Conservation (phyloP, 768 basidiomycete species). For the Trametes cingulata region DNA sequence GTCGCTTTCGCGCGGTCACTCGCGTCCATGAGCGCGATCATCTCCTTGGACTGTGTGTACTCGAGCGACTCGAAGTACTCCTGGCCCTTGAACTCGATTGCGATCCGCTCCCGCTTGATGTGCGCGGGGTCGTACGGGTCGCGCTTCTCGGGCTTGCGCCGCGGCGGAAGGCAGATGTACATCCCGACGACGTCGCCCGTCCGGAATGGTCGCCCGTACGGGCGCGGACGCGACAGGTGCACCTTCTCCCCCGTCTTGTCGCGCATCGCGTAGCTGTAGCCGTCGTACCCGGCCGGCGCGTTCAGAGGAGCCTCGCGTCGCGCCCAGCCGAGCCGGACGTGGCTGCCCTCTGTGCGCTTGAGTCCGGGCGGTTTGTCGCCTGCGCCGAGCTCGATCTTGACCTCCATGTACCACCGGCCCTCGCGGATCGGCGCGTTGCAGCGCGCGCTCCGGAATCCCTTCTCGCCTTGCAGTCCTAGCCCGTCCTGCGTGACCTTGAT, state of each 20-base stretch:
- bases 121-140: conserved; percentile 82
- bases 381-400: conserved; percentile 74
- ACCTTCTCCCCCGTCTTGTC: conserved; percentile 95
- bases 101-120: conserved; percentile 84
- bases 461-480: conserved; percentile 71
- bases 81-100: conserved; percentile 96
- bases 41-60: conserved; percentile 87
- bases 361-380: conserved; percentile 56
- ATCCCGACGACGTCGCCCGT: conserved; percentile 92
- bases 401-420: conserved; percentile 94
- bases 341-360: conserved; percentile 62
- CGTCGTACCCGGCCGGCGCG: conserved; percentile 90
- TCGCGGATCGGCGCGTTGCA: conserved; percentile 87
- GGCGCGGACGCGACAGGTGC: conserved; percentile 74
- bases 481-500: conserved; percentile 81
- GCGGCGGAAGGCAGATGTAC: conserved; percentile 87
- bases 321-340: conserved; percentile 91
- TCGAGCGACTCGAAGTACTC: conserved; percentile 95
- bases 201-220: conserved; percentile 73
- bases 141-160: conserved; percentile 53
- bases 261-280: conserved; percentile 88
- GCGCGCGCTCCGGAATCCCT: conserved; percentile 88
- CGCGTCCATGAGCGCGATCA: conserved; percentile 83
- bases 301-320: conserved; percentile 92
- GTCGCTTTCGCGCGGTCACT: conserved; percentile 55